These are phyloP conservation scores for Magnolia officinalis DNA, from an alignment of 164 flowering plant species.

Conservation along the genomic window DNA sequence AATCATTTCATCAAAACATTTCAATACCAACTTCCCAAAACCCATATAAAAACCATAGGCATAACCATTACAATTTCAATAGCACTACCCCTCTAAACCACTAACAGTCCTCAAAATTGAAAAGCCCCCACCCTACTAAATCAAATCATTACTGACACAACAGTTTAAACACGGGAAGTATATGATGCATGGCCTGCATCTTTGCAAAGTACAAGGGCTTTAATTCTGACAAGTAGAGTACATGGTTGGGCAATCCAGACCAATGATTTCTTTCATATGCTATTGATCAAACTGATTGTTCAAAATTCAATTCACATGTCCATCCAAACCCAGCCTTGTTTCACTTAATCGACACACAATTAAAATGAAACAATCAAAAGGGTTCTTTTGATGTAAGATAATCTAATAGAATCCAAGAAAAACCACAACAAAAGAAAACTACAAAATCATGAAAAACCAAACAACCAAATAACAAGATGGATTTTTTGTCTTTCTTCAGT, in stretches of 20 bases:
- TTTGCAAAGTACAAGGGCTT: background rate
- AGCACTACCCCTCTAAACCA: too few species aligned
- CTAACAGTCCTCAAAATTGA: too few species aligned
- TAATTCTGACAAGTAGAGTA: too few species aligned
- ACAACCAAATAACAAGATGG: background rate
- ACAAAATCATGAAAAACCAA: background rate
- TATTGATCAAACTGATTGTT: background rate
- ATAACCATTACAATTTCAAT: too few species aligned
- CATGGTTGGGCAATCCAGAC: too few species aligned
- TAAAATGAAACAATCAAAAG: background rate
- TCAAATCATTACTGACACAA: background rate
- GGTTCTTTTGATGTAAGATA: background rate
- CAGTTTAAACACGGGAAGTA: background rate
- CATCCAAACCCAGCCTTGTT: background rate
- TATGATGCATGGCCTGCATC: background rate
- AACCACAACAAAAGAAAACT: background rate
- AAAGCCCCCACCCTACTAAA: too few species aligned
- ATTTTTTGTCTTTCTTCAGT: too few species aligned
- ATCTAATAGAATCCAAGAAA: background rate
- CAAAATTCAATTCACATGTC: background rate
- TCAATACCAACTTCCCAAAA: too few species aligned
- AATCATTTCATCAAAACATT: too few species aligned
- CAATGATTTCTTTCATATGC: background rate
- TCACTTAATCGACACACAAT: background rate
- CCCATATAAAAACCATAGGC: too few species aligned